Conservation (phyloP, 768 basidiomycete species). For the Russula compacta region DNA sequence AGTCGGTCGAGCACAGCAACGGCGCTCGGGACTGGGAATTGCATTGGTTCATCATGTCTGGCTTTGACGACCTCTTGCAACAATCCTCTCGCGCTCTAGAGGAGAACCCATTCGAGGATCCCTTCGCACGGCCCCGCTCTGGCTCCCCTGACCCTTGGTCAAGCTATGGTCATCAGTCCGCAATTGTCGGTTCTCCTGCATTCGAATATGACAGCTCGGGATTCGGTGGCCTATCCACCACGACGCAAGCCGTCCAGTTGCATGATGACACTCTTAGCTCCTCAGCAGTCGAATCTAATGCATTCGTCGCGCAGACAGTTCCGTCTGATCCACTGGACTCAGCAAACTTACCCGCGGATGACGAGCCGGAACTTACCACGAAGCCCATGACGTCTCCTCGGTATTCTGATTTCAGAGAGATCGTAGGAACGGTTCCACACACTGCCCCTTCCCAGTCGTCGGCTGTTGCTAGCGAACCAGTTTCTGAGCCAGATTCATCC, state of each 20-base stretch:
- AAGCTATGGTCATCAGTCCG: constrained; percentile 4
- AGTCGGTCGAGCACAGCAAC: neutral
- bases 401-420: constrained; percentile 49
- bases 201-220: constrained; percentile 16
- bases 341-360: constrained; percentile 25
- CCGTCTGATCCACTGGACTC: constrained; percentile 35
- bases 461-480: constrained; percentile 18
- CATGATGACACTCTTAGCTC: neutral
- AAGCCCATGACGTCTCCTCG: constrained; percentile 13
- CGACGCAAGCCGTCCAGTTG: neutral
- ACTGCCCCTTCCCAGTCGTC: constrained; percentile 17
- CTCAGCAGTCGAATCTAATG: neutral
- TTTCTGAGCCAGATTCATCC: neutral
- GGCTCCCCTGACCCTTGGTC: constrained; percentile 25
- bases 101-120: constrained; percentile 26
- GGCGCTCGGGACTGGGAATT: neutral
- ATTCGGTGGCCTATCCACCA: constrained; percentile 3
- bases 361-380: constrained; percentile 17
- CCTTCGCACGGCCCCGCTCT: constrained; percentile 23
- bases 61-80: constrained; percentile 25
- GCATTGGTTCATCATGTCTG: constrained; percentile 14
- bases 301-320: neutral
- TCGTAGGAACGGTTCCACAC: constrained; percentile 24
- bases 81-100: constrained; percentile 21
- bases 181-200: neutral